Percentiles rank a stretch among this genome's conserved stretches.
Evolutionary conservation across 345 rosid species (phyloP).

Genomic region (Bruguiera gymnorhiza): DNA sequence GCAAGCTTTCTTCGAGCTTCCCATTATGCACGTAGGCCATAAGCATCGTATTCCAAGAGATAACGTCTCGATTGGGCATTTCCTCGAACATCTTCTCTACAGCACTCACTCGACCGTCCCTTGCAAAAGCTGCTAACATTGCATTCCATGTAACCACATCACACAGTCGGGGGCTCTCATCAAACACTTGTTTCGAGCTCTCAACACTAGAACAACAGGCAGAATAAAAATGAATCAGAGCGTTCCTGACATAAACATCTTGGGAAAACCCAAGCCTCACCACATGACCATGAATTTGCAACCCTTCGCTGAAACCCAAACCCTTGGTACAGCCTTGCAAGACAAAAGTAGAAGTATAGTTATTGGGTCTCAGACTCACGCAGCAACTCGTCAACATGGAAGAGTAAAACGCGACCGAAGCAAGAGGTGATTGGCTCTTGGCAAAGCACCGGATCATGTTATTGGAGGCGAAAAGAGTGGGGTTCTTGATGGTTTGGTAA

Average conservation of each 20-base stretch:
- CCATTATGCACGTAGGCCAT: conserved; percentile 39
- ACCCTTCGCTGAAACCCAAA: conserved; percentile 19
- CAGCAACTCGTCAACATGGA: conserved; percentile 2
- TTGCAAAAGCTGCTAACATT: conserved; percentile 14
- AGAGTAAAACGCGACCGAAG: conserved; percentile 19
- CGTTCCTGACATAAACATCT: conserved; percentile 29
- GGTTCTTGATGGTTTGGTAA: conserved; percentile 12
- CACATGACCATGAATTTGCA: conserved; percentile 26
- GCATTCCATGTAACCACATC: conserved; percentile 23
- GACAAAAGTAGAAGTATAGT: conserved; percentile 26
- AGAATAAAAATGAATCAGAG: conserved; percentile 29
- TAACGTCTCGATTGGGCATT: conserved; percentile 32
- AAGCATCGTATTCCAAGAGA: conserved; percentile 50
- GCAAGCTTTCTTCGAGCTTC: conserved; percentile 24
- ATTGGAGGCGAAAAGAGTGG: conserved; percentile 25
- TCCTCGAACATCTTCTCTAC: conserved; percentile 35
- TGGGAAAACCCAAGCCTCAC: conserved; percentile 21
- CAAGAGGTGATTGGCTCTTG: conserved; percentile 15
- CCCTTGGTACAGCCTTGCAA: conserved; percentile 30
- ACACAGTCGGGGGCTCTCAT: conserved; percentile 7
- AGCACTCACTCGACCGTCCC: conserved; percentile 25
- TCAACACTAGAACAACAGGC: conserved; percentile 18
- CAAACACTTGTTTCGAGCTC: conserved; percentile 17
- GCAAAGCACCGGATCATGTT: conserved; percentile 31
- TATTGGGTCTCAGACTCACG: conserved; percentile 12